Percentiles rank a stretch among this genome's conserved stretches.
These are phyloP conservation scores for Anethum foeniculum DNA, from an alignment of 140 eudicot species.

Conservation along the genomic window DNA sequence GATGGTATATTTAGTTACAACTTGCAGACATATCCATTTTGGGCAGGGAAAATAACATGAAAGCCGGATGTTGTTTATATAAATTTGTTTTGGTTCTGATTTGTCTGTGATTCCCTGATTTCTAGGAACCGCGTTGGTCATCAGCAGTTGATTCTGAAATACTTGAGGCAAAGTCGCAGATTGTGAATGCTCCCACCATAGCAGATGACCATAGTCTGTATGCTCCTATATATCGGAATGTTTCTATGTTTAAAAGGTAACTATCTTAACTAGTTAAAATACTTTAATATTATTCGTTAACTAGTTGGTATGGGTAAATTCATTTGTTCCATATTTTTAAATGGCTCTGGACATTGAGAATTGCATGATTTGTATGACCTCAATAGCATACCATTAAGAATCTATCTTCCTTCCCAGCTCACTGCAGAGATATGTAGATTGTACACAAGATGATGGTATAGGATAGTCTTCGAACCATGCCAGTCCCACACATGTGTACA, in stretches of 20 bases:
- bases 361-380: background rate
- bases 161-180: conserved; percentile 37
- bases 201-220: conserved; percentile 31
- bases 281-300: background rate
- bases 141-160: conserved; percentile 41
- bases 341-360: background rate
- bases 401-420: background rate
- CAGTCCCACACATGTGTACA: background rate
- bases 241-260: conserved; percentile 11
- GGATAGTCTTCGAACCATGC: background rate
- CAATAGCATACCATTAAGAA: background rate
- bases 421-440: background rate
- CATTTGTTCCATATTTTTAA: background rate
- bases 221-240: conserved; percentile 26
- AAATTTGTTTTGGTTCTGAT: background rate
- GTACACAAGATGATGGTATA: background rate
- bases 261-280: background rate
- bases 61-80: background rate
- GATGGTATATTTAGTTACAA: conserved; percentile 13
- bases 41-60: background rate
- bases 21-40: background rate
- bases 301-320: background rate
- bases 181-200: conserved; percentile 29
- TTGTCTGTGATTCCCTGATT: background rate
- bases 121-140: conserved; percentile 19